phyloP scores from a whole-genome alignment of 2,329 filamentous ascomycete species.

The Ploettnerulaceae sp. region DNA sequence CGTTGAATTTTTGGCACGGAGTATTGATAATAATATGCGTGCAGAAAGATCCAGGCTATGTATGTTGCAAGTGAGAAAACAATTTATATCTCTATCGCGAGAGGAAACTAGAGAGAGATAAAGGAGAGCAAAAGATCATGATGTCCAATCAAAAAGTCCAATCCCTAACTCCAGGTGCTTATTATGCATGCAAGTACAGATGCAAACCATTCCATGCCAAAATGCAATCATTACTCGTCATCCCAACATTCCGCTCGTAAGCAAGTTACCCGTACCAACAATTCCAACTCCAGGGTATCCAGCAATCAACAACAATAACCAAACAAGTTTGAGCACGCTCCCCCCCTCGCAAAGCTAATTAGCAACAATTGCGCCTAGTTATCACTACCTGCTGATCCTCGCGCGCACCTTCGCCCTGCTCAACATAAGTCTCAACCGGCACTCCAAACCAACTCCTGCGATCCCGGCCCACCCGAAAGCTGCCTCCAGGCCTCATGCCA shows the following conservation, averaged over 20 bases:
- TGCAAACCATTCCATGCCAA: slow-evolving; percentile 16
- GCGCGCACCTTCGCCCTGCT: slow-evolving; percentile 31
- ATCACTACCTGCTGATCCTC: slow-evolving; percentile 26
- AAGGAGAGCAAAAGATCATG: slow-evolving; percentile 1
- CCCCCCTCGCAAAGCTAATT: not conserved
- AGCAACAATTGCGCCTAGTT: slow-evolving; percentile 32
- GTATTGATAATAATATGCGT: slow-evolving; percentile 1
- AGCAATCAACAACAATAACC: slow-evolving; percentile 13
- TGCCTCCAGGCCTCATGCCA: slow-evolving; percentile 45
- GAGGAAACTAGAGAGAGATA: not conserved
- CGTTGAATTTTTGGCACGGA: not conserved
- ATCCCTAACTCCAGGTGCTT: slow-evolving; percentile 15
- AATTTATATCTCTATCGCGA: no score
- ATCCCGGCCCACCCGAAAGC: slow-evolving; percentile 58
- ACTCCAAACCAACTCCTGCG: slow-evolving; percentile 63
- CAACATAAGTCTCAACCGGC: slow-evolving; percentile 41
- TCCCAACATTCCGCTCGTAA: slow-evolving; percentile 7
- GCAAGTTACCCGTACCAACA: slow-evolving; percentile 13
- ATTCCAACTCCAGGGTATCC: slow-evolving; percentile 23
- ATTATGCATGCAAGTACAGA: not conserved
- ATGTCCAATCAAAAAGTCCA: slow-evolving; percentile 10
- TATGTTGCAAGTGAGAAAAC: no score
- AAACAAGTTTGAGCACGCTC: not conserved
- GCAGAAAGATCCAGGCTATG: no score
- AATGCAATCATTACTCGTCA: slow-evolving; percentile 20